A percentile compares a stretch with the other conserved stretches of the same genome.
Evolutionary conservation across 768 basidiomycete genomes (phyloP).

Genomic region (Leccinum arenicola): DNA sequence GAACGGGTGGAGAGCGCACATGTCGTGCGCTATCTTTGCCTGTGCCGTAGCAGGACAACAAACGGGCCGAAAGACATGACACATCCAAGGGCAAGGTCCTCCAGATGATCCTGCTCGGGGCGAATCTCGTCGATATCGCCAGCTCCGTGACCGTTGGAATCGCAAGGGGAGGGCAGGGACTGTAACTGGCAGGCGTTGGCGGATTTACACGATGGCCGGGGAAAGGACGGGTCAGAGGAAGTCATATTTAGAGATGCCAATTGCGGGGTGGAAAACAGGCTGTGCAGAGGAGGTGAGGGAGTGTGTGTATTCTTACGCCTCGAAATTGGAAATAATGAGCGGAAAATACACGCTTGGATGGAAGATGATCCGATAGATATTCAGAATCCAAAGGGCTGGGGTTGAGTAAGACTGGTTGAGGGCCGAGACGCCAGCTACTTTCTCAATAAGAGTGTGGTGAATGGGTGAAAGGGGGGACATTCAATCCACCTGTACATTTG

Average conservation of each 20-base stretch:
- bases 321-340: conserved; percentile 16
- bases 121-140: conserved; percentile 70
- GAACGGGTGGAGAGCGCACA: conserved; percentile 35
- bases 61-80: conserved; percentile 58
- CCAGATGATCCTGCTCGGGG: conserved; percentile 64
- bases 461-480: conserved; percentile 6
- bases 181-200: conserved; percentile 63
- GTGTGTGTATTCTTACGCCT: conserved; percentile 6
- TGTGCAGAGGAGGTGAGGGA: conserved; percentile 15
- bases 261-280: conserved; percentile 3
- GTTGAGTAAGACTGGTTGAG: not conserved
- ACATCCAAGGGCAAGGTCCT: conserved; percentile 64
- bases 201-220: conserved; percentile 55
- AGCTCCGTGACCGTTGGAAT: conserved; percentile 68
- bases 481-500: not conserved
- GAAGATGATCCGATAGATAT: conserved; percentile 16
- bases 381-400: conserved; percentile 2
- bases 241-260: conserved; percentile 7
- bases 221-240: conserved; percentile 18
- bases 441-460: conserved; percentile 6
- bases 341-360: conserved; percentile 6
- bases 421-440: conserved; percentile 1
- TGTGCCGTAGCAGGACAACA: conserved; percentile 53
- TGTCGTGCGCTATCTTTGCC: conserved; percentile 75
- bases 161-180: conserved; percentile 63